These are phyloP conservation scores for Dentipellis fragilis DNA, from an alignment of 768 basidiomycete species.

Conservation along the genomic window DNA sequence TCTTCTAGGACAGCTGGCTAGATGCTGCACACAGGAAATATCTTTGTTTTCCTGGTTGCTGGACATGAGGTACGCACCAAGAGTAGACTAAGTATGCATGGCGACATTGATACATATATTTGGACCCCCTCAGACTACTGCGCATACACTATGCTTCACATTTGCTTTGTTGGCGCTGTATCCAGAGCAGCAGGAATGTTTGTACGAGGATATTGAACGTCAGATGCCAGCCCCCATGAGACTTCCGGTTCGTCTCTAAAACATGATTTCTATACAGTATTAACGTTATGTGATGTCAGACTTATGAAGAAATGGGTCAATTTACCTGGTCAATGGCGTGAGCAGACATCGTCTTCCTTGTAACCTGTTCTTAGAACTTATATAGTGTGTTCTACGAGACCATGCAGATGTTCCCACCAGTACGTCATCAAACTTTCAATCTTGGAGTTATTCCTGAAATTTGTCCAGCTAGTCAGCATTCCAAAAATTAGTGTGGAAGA, in stretches of 20 bases:
- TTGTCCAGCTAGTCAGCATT: conserved; percentile 29
- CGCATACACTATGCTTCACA: conserved; percentile 26
- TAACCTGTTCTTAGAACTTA: neutral
- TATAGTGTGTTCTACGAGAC: conserved; percentile 42
- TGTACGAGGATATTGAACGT: conserved; percentile 25
- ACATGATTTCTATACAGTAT: neutral
- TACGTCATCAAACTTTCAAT: neutral
- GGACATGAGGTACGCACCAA: conserved; percentile 22
- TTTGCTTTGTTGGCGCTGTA: conserved; percentile 33
- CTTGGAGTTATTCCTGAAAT: neutral
- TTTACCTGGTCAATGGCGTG: conserved; percentile 14
- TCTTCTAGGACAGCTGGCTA: too few relatives aligned
- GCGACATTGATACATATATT: neutral
- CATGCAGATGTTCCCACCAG: conserved; percentile 26
- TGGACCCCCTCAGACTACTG: conserved; percentile 26
- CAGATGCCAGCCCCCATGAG: conserved; percentile 21
- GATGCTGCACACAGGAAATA: conserved; percentile 9
- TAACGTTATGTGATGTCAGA: neutral
- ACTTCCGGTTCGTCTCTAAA: neutral
- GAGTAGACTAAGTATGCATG: too few relatives aligned
- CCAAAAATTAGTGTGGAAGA: conserved; percentile 40
- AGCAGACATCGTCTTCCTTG: neutral
- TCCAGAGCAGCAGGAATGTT: conserved; percentile 30
- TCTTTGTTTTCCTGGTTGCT: conserved; percentile 25
- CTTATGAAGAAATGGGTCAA: conserved; percentile 15